Evolutionary conservation across 1,284 basidiomycete genomes (phyloP), one percentile per base, ranked within the genome.

Genomic region (Tilletia indica): DNA sequence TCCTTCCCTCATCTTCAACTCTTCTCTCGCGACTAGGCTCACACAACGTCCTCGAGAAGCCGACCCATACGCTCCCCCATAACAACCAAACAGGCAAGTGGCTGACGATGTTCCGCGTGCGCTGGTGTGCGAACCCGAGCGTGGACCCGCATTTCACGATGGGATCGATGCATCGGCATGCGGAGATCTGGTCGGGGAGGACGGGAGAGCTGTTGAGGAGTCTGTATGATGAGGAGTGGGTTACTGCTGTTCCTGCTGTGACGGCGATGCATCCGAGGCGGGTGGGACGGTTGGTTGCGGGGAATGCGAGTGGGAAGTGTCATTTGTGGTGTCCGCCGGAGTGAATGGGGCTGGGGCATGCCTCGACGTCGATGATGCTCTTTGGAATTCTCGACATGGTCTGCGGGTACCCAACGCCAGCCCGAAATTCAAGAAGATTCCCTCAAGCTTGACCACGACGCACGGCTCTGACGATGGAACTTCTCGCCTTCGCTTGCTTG

Each of bases 61-160:
- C 78, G 0, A 6, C 31, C 12, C 68, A 45, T 4, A 70, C 67
- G 12, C 72, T 83, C 25, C 76, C 77, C 6, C 82, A 83, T 72
- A 83, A 83, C 75, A 83, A 83, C 61, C 80, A 83, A 39, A 83
- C 82, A 2, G 82, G 82, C 25, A 79, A 79, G 64, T 83, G 82
- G 82, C 75, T 84, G 25, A 84, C 82, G n/a, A 73, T 82, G 42
- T 83, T 84, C 74, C 74, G 82, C 2, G 80, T 78, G 1, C 70
- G 67, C 25, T 83, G 82, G 80, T 74, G 80, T 67, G 69, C 51
- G n/a, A 82, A 82, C 49, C 68, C 81, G 0, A 36, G 69, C 9
- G 58, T 80, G 2, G 74, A 78, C 54, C 78, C 81, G 1, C 82
- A 83, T 48, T 82, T 83, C 58, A 54, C 72, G 49, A 78, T 84